Evolutionary conservation across 148 eudicot genomes (phyloP).

Genomic region (Silene latifolia): DNA sequence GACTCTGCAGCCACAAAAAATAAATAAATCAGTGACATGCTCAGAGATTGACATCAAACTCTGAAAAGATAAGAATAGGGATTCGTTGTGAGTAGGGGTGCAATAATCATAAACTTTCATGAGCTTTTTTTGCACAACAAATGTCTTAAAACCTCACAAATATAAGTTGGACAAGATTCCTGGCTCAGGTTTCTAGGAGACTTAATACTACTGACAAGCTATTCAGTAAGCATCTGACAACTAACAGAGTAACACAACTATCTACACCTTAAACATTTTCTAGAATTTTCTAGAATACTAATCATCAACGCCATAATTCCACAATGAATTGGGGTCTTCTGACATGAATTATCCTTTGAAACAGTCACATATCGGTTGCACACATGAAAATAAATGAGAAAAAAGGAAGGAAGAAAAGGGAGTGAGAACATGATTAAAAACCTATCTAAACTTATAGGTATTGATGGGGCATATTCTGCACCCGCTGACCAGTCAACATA

Average conservation of each 20-base stretch:
- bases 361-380: too few species aligned
- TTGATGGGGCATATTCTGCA: too few species aligned
- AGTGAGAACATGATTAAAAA: too few species aligned
- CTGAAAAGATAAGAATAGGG: not conserved
- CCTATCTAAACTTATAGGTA: too few species aligned
- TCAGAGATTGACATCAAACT: not conserved
- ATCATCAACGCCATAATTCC: too few species aligned
- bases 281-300: not conserved
- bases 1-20: constrained; percentile 1
- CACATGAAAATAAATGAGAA: too few species aligned
- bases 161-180: not conserved
- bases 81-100: not conserved
- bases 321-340: too few species aligned
- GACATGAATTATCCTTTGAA: too few species aligned
- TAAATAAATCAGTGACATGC: not conserved
- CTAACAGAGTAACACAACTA: not conserved
- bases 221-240: not conserved
- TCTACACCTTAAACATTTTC: not conserved
- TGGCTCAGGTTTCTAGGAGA: not conserved
- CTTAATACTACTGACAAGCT: not conserved
- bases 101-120: not conserved
- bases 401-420: too few species aligned
- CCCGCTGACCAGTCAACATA: too few species aligned
- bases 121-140: not conserved
- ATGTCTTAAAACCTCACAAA: not conserved